A percentile compares a stretch with the other conserved stretches of the same genome.
phyloP scores from a whole-genome alignment of 2,329 filamentous ascomycete species.

The Fusarium albosuccineum region DNA sequence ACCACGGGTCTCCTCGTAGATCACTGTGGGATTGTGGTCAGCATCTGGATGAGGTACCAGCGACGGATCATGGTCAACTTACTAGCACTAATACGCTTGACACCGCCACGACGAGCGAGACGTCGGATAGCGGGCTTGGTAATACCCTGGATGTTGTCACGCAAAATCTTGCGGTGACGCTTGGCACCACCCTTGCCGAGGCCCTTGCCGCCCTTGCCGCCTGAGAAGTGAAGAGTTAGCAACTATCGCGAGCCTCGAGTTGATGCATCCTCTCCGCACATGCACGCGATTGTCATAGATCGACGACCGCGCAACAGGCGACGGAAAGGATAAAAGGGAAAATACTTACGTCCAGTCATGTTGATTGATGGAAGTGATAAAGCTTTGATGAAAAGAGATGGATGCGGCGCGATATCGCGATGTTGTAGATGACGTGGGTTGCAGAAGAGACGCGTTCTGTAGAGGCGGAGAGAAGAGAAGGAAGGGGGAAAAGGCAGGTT shows the following conservation, averaged over 20 bases:
- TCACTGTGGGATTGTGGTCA: constrained; percentile 61
- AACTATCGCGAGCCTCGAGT: constrained; percentile 33
- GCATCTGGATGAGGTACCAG: neutral
- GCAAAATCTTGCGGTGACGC: constrained; percentile 99
- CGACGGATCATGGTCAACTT: constrained; percentile 55
- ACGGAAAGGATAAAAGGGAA: constrained; percentile 17
- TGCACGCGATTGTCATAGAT: neutral
- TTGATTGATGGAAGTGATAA: constrained; percentile 58
- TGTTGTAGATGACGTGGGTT: constrained; percentile 43
- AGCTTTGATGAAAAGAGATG: constrained; percentile 44
- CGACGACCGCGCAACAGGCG: constrained; percentile 5
- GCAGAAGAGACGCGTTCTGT: constrained; percentile 43
- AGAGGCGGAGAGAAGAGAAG: constrained; percentile 40
- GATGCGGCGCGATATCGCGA: constrained; percentile 47
- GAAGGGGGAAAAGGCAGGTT: constrained; percentile 34
- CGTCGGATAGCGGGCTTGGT: constrained; percentile 98
- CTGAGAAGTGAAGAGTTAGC: constrained; percentile 67
- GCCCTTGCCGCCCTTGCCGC: constrained; percentile 96
- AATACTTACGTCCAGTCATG: constrained; percentile 80
- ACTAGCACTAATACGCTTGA: constrained; percentile 99
- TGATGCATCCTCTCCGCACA: constrained; percentile 5
- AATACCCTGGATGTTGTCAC: constrained; percentile 99
- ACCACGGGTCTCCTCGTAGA: constrained; percentile 83
- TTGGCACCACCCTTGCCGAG: constrained; percentile 98
- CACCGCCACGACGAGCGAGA: constrained; percentile 99